Conservation (phyloP, 2,329 filamentous ascomycete genomes). For the Cytospora mali region DNA sequence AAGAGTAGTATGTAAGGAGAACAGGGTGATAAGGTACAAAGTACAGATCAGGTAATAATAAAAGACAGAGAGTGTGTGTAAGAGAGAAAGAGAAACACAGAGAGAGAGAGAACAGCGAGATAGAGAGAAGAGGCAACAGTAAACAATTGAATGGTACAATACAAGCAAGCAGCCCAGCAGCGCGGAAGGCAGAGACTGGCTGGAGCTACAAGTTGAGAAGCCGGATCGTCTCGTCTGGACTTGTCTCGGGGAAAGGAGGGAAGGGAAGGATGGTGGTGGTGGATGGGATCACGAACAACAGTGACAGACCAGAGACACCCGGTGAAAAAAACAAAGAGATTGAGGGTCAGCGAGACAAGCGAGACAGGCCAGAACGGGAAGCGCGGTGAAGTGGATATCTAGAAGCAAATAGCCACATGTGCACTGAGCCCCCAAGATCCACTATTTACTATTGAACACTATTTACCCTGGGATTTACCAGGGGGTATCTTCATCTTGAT, state of each 20-base stretch:
- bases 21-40: slow-evolving; percentile 19
- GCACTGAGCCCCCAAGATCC: slow-evolving; percentile 8
- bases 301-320: background rate
- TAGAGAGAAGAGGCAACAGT: slow-evolving; percentile 10
- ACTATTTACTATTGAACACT: slow-evolving; percentile 11
- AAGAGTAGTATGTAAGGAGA: slow-evolving; percentile 11
- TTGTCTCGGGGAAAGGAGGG: slow-evolving; percentile 11
- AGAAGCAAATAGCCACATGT: slow-evolving; percentile 18
- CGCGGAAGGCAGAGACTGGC: slow-evolving; percentile 1
- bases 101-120: background rate
- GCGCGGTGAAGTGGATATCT: slow-evolving; percentile 14
- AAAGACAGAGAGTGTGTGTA: background rate
- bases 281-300: slow-evolving; percentile 1
- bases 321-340: slow-evolving; percentile 16
- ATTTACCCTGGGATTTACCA: slow-evolving; percentile 1
- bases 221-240: slow-evolving; percentile 16
- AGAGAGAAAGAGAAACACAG: background rate
- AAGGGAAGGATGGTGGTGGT: slow-evolving; percentile 5
- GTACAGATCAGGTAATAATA: background rate
- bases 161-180: slow-evolving; percentile 11
- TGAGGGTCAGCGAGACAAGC: slow-evolving; percentile 14
- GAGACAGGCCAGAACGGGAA: slow-evolving; percentile 19
- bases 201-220: slow-evolving; percentile 1
- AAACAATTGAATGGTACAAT: background rate
- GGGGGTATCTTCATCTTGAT: slow-evolving; percentile 7